phyloP scores from a whole-genome alignment of 2,329 filamentous ascomycete species.

The Aspergillus tubingensis region DNA sequence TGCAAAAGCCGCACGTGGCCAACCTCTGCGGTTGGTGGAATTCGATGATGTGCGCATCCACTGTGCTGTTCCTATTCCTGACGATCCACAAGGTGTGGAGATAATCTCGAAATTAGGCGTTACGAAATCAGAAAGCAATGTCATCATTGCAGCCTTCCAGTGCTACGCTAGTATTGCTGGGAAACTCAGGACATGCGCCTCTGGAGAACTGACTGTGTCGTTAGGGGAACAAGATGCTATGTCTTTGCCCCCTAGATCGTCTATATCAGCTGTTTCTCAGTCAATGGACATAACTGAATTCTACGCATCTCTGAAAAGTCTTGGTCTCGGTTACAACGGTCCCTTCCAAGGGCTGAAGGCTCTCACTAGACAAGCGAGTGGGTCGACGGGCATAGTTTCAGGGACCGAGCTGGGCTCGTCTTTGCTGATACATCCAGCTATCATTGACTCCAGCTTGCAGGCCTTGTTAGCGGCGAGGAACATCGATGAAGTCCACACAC shows the following conservation, averaged over 20 bases:
- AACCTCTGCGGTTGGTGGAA: slow-evolving; percentile 1
- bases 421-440: neutral
- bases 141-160: neutral
- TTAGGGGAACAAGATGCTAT: neutral
- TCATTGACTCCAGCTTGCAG: slow-evolving; percentile 1
- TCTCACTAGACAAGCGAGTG: neutral
- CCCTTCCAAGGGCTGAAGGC: slow-evolving; percentile 2
- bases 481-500: neutral
- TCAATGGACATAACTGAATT: neutral
- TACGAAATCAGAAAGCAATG: neutral
- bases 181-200: neutral
- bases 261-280: neutral
- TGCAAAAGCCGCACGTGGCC: neutral
- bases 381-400: neutral
- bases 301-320: neutral
- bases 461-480: neutral
- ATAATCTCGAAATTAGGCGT: neutral
- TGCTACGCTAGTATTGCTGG: slow-evolving; percentile 2
- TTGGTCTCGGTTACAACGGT: slow-evolving; percentile 8
- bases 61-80: slow-evolving; percentile 1
- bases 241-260: neutral
- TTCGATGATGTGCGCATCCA: slow-evolving; percentile 4
- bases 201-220: neutral
- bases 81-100: neutral
- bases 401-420: neutral